Evolutionary conservation across 164 flowering plant genomes (phyloP), one percentile per base, ranked within the genome.

Genomic region (Dillenia suffruticosa): DNA sequence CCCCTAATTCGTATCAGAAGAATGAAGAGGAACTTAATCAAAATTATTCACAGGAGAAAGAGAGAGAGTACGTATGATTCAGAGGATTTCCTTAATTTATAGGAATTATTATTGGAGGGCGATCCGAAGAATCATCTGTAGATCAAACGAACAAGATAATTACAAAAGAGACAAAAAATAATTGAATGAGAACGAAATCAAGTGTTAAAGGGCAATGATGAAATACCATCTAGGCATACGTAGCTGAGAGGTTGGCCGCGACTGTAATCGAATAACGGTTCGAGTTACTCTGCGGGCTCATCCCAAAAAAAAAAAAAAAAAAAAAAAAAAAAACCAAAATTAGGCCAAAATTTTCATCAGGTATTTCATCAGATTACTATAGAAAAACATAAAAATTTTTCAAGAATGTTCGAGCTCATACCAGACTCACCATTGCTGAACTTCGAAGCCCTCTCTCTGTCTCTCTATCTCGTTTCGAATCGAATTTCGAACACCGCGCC

Each of bases 261-360:
- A 12, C 70, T 58, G 76, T 87, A 87, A 78, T 87, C 89, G 63
- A 87, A 87, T 48, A 87, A 72, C 10, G 88, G 83, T 44, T 87
- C 94, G 22, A 87, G 56, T 63, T 87, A 90, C 45, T 87, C 93
- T 1, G 32, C 12, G 1, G 73, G 49, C 47, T 83, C 80, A 2
- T 46, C 83, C 88, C 80, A 67, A 45, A 48, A 75, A 58, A 43
- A 24, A 9, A 1, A 13, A 47, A 12, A 8, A 48, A 26, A 46
- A 9, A 11, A 22, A 26, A 53, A 17, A 53, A 10, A 17, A 44
- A 11, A 54, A 24, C 57, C n/a, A 32, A 32, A 32, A 5, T 26
- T 32, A 32, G 40, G 40, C 5, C 40, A 32, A 32, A 32, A 32
- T 5, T 32, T 32, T 32, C 40, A 32, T 32, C 40, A 4, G 40